Evolutionary conservation across 2,329 filamentous ascomycete species (phyloP), one percentile per base, ranked within the genome.

Genomic region (Alternaria angustiovoidea): DNA sequence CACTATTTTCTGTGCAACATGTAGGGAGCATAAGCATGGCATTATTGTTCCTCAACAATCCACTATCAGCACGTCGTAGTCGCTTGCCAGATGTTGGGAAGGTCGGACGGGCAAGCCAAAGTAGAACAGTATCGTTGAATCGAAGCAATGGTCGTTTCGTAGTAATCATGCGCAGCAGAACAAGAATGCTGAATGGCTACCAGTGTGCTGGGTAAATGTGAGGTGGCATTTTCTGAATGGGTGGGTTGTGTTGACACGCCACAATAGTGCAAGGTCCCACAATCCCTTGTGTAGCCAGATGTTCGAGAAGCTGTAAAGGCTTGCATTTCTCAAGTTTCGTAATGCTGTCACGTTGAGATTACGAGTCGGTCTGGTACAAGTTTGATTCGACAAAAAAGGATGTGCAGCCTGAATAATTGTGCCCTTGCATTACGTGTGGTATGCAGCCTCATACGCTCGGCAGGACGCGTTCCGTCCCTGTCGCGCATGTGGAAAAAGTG

Each of bases 211-310:
- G 59, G 41, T 16, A 28, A 18, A 55, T 54, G 52, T 44, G 38
- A 59, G 54, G 52, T 54, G 16, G 48, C 51, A 54, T 56, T 6
- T 65, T 38, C 49, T 44, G 39, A 57, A 55, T 58, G 51, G 63
- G 61, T 30, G 56, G 55, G 43, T 51, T 62, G 56, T 51, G 49
- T 54, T 64, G 53, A 66, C 59, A 64, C 47, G 51, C 39, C 30
- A 48, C 43, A 36, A 49, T 52, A 39, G 61, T 54, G 61, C 61
- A 66, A 53, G 55, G 62, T 54, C 51, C 56, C 58, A 60, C 51
- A 41, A 34, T 41, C 32, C 58, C 60, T 65, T 59, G 59, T 52
- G 43, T 38, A 51, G 53, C 51, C 53, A 51, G 51, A 24, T 30
- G 26, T 61, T 64, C 53, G 44, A 64, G 63, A 57, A 59, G 44